These are phyloP conservation scores for Xylaria sp. DNA, from an alignment of 2,329 filamentous ascomycete genomes.

Conservation along the genomic window DNA sequence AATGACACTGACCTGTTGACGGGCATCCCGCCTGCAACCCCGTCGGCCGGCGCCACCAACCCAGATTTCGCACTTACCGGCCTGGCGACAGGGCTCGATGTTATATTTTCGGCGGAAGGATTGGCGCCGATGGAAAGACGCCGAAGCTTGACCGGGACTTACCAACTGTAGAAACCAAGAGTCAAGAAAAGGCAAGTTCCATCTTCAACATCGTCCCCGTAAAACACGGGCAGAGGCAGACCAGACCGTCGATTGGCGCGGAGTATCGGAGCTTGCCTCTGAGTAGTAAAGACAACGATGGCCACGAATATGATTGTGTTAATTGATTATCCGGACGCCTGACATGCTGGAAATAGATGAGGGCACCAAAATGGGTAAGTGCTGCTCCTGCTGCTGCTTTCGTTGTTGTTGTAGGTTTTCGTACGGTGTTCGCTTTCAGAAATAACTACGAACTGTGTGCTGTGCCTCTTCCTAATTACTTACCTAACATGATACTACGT, in stretches of 20 bases:
- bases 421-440: neutral
- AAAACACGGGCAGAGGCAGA: neutral
- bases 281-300: neutral
- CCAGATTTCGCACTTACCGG: conserved; percentile 2
- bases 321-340: neutral
- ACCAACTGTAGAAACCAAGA: neutral
- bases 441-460: neutral
- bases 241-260: conserved; percentile 1
- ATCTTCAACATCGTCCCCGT: neutral
- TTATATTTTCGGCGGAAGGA: conserved; percentile 22
- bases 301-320: too few species aligned
- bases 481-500: neutral
- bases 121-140: conserved; percentile 10
- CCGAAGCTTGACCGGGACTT: conserved; percentile 23
- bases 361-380: neutral
- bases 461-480: neutral
- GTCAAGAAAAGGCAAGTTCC: neutral
- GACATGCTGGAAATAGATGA: conserved; percentile 1
- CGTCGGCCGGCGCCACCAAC: conserved; percentile 15
- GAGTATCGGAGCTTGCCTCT: neutral
- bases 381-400: too few species aligned
- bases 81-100: conserved; percentile 8
- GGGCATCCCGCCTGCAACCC: conserved; percentile 19
- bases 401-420: neutral
- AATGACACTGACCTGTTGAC: conserved; percentile 3